phyloP scores from a whole-genome alignment of 108 stramenopile species.

The Cyclotella sp. region DNA sequence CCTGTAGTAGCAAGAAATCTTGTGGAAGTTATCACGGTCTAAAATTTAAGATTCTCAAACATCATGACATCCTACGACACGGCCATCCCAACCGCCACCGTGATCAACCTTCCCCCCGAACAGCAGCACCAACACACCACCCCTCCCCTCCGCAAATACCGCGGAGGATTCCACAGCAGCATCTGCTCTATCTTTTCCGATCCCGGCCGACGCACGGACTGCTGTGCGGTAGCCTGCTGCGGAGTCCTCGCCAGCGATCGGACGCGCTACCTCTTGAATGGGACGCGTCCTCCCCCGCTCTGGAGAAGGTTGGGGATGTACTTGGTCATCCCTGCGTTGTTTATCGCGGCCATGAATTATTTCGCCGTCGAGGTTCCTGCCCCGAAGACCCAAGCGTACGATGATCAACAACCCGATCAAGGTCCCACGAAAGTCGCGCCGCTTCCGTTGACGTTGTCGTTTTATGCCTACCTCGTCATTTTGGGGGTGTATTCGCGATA shows the following conservation, averaged over 20 bases:
- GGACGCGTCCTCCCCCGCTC: slow-evolving; percentile 49
- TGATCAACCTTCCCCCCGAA: neutral
- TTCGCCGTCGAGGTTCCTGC: slow-evolving; percentile 45
- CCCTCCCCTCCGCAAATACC: slow-evolving; percentile 21
- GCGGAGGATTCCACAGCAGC: slow-evolving; percentile 44
- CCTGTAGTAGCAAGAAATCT: too few species aligned
- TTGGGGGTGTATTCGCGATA: slow-evolving; percentile 4
- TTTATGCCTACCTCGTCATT: slow-evolving; percentile 28
- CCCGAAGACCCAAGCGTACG: neutral
- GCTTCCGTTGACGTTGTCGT: slow-evolving; percentile 9
- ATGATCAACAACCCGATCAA: neutral
- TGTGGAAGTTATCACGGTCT: too few species aligned
- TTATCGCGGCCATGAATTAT: slow-evolving; percentile 45
- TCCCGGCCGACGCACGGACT: slow-evolving; percentile 47
- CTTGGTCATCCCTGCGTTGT: slow-evolving; percentile 38
- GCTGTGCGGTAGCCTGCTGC: slow-evolving; percentile 54
- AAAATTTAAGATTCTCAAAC: too few species aligned
- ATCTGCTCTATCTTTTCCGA: slow-evolving; percentile 52
- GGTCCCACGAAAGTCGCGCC: slow-evolving; percentile 35
- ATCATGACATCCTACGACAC: neutral
- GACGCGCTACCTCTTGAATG: slow-evolving; percentile 41
- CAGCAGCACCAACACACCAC: neutral
- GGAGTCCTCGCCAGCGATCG: slow-evolving; percentile 47
- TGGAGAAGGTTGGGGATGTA: slow-evolving; percentile 43
- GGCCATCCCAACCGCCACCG: slow-evolving; percentile 9